These are phyloP conservation scores for Lactarius vividus DNA, from an alignment of 768 basidiomycete genomes.

Conservation along the genomic window DNA sequence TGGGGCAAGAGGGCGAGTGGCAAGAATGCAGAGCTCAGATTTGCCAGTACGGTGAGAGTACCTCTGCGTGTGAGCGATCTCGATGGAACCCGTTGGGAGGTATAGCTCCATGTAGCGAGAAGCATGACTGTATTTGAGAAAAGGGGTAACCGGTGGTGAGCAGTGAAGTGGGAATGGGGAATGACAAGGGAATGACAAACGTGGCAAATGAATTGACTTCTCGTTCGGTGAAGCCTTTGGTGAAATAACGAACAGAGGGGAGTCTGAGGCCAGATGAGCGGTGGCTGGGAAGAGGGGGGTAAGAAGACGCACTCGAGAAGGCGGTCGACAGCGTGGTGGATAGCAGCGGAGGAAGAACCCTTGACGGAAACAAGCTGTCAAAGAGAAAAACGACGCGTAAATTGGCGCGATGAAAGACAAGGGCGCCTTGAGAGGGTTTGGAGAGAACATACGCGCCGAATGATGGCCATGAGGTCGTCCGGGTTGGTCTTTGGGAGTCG, in stretches of 20 bases:
- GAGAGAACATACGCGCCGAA: slow-evolving; percentile 64
- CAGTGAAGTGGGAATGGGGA: slow-evolving; percentile 28
- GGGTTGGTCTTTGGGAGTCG: slow-evolving; percentile 74
- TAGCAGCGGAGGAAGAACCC: slow-evolving; percentile 51
- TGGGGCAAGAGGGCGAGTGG: slow-evolving; percentile 65
- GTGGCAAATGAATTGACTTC: slow-evolving; percentile 92
- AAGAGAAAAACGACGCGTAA: slow-evolving; percentile 26
- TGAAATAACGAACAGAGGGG: slow-evolving; percentile 71
- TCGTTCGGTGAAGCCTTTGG: slow-evolving; percentile 71
- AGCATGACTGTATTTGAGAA: slow-evolving; percentile 58
- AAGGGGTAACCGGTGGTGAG: slow-evolving; percentile 31
- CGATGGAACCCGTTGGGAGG: slow-evolving; percentile 76
- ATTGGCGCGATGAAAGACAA: slow-evolving; percentile 20
- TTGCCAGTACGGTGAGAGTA: slow-evolving; percentile 87
- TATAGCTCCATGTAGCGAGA: slow-evolving; percentile 89
- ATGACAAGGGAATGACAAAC: slow-evolving; percentile 50
- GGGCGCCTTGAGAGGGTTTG: slow-evolving; percentile 26
- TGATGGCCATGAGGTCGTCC: slow-evolving; percentile 63
- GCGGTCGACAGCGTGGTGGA: slow-evolving; percentile 73
- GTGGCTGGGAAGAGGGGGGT: slow-evolving; percentile 26
- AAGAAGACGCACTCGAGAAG: slow-evolving; percentile 62
- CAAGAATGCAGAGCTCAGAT: slow-evolving; percentile 84
- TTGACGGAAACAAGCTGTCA: slow-evolving; percentile 59
- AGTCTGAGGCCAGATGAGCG: slow-evolving; percentile 45
- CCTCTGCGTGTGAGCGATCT: slow-evolving; percentile 85